Evolutionary conservation across 495 filamentous ascomycete species (phyloP), one percentile per base, ranked within the genome.

Genomic region (Lepidopterella palustris): DNA sequence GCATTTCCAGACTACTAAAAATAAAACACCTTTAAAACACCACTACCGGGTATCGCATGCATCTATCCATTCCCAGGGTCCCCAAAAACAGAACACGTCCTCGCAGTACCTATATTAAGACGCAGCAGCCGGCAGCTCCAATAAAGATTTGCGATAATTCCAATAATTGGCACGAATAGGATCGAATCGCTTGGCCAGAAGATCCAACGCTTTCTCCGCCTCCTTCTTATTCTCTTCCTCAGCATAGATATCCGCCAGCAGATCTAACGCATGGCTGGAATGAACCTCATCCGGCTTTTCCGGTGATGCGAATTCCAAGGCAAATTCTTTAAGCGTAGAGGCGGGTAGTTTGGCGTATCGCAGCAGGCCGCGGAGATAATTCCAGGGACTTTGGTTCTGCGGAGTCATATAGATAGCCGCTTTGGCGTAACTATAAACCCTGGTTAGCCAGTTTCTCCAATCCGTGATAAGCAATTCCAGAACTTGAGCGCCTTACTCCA

Each of bases 361-460:
- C 59, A 91, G 69, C 51, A 90, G 79, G 18, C 92, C 93, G 9
- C 85, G 78, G 20, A 97, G 77, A 74, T 96, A 98, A 64, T 87
- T 90, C 93, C 93, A 98, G 5, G 90, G 82, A 66, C 87, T 89
- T 68, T 89, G 87, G 70, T 97, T 98, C 76, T 97, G 92, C 28
- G 95, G 93, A 50, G 92, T 92, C 23, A 84, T 76, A 24, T 74
- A 67, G 52, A 95, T 88, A 68, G 87, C 84, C 23, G 76, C 73
- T 76, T 89, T 75, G 6, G 85, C 81, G 66, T 82, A 71, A n/a
- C 65, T 68, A n/a, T n/a, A 59, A 27, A 27, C 20, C 9, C 26
- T 53, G 0, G 55, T 66, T 47, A 63, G 66, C 31, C 45, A 10
- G 25, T 27, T 4, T 26, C n/a, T 6, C 4, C 4, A 28, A 29